Evolutionary conservation across 2,329 filamentous ascomycete species (phyloP).

Genomic region (Didymella pomorum): DNA sequence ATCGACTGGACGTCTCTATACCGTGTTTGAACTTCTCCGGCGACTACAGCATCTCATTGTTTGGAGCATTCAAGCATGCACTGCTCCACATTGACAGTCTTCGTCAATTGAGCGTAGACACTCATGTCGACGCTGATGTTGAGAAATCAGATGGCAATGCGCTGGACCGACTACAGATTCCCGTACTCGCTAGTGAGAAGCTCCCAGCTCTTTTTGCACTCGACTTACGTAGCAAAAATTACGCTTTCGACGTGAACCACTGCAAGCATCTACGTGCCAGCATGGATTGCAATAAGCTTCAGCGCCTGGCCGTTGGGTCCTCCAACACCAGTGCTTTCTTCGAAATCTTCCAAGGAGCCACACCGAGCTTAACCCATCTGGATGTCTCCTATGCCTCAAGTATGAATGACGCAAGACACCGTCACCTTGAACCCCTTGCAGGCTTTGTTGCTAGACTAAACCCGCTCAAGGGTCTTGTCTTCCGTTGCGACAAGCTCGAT

Average conservation of each 20-base stretch:
- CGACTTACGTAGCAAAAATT: slow-evolving; percentile 18
- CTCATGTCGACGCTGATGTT: slow-evolving; percentile 12
- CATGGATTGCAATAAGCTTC: slow-evolving; percentile 22
- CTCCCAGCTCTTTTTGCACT: slow-evolving; percentile 23
- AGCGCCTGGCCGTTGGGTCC: slow-evolving; percentile 20
- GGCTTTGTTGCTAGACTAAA: background rate
- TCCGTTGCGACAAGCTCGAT: slow-evolving; percentile 1
- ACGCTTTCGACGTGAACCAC: slow-evolving; percentile 21
- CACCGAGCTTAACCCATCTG: slow-evolving; percentile 8
- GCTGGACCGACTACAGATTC: slow-evolving; percentile 18
- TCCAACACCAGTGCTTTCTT: slow-evolving; percentile 21
- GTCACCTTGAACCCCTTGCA: background rate
- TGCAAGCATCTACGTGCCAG: slow-evolving; percentile 17
- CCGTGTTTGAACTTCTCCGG: slow-evolving; percentile 8
- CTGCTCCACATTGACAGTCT: slow-evolving; percentile 20
- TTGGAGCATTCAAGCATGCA: slow-evolving; percentile 19
- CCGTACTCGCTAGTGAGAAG: slow-evolving; percentile 18
- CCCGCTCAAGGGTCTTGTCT: background rate
- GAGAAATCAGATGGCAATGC: background rate
- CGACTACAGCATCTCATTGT: slow-evolving; percentile 4
- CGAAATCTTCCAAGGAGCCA: slow-evolving; percentile 6
- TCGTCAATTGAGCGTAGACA: slow-evolving; percentile 20
- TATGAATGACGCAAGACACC: slow-evolving; percentile 5
- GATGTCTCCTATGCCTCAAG: slow-evolving; percentile 11
- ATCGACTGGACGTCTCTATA: slow-evolving; percentile 20